Base-by-base conservation (phyloP, 139 green algal species). In the Tetradesmus obliquus region DNA sequence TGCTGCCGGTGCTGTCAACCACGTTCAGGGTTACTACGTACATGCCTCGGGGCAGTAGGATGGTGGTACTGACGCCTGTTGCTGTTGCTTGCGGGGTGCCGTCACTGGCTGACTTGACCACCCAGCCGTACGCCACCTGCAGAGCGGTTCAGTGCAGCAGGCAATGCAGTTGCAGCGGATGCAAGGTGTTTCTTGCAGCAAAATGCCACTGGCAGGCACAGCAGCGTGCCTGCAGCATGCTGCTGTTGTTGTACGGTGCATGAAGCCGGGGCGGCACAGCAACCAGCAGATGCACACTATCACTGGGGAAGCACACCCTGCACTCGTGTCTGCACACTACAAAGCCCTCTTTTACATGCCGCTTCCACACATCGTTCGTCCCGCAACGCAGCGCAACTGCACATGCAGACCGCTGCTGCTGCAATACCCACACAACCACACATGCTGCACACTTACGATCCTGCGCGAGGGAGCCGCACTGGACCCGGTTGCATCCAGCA, bases 71-170 rank as follows among this genome's bases (percentile, higher is more conserved):
- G 74, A 85, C 24, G 45, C 88, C 88, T 24, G 79, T 85, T 0
- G 74, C 88, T 57, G 88, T 87, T 15, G 88, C 88, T 13, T 76
- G 51, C 5, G 76, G 32, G 7, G 88, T 87, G 55, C 79, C 79
- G n/a, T 91, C 79, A 10, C 54, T 74, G 22, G 57, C 79, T 7
- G 79, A 85, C 79, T 62, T 86, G 88, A 91, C n/a, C 19, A 91
- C 76, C 88, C 88, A 91, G n/a, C 74, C 76, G 45, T 85, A 91
- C 3, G 76, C 58, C 19, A 91, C 79, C 86, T 90, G 86, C 8
- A 80, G 19, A 9, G 17, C 6, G 76, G 20, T 66, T 13, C 57
- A 66, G 57, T 9, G 57, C 57, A 66, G 57, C 57, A 7, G 8
- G 57, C 57, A 9, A 13, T 66, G 8, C 57, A 66, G 8, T 71